Evolutionary conservation across 1,284 basidiomycete species (phyloP), one percentile per base, ranked within the genome.

Genomic region (Apiotrichum veenhuisii): DNA sequence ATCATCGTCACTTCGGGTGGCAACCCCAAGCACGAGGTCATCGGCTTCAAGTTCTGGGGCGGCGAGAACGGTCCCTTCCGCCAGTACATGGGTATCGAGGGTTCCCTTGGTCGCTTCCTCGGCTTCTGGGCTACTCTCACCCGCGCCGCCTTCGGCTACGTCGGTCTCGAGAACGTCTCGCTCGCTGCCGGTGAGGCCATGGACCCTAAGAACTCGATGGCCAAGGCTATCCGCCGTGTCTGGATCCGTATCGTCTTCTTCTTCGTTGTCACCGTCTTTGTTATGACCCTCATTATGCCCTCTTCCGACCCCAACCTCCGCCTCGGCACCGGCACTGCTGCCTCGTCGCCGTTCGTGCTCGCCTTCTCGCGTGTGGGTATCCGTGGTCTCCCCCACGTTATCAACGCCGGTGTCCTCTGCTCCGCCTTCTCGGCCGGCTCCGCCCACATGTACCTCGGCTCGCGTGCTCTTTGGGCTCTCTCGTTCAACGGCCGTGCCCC

Each of bases 341-440:
- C 84, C 4, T 83, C 83, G 8, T 89, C 87, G 15, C 89, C 89
- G 0, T 91, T 91, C 73, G 89, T 91, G 57, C 88, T 91, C 62
- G 89, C 72, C 45, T 72, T 71, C 63, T 68, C 82, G 63, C 82
- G 80, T 40, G 86, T 88, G 2, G 86, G 88, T 36, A 92, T 93
- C 76, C 84, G 83, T 61, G 81, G 79, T 9, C 77, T 92, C 1
- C 89, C 89, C 3, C 83, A 82, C 51, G 83, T 80, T 57, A 77
- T 82, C 71, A 81, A 82, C 69, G 91, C 91, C 12, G 85, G 84
- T 70, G 81, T 95, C 25, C 57, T 71, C 36, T 44, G 43, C 40
- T 59, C 61, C 2, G 82, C 82, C 26, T 81, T 78, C 75, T 83
- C 81, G 7, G 81, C 82, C 22, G 82, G 80, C 12, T 78, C 79